A percentile compares a stretch with the other conserved stretches of the same genome.
These are phyloP conservation scores for Garcia nutans DNA, from an alignment of 345 rosid genomes.

Conservation along the genomic window DNA sequence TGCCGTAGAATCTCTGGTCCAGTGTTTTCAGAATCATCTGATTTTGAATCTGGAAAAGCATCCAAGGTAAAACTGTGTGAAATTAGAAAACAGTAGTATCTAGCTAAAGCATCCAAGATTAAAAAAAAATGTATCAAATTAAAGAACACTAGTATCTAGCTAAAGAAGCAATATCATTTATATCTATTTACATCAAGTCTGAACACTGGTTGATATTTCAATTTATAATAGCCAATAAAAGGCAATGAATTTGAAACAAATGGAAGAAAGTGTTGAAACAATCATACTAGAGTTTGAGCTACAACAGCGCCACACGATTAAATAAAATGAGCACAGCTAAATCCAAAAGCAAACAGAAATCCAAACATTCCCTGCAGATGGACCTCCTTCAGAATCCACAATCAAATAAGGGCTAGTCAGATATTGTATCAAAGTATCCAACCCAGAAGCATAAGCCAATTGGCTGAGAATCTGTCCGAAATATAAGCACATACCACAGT, in stretches of 20 bases:
- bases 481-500: neutral
- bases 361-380: neutral
- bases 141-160: conserved; percentile 2
- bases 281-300: neutral
- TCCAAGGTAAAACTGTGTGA: conserved; percentile 12
- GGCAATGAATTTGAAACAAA: neutral
- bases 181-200: conserved; percentile 2
- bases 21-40: conserved; percentile 36
- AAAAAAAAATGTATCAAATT: neutral
- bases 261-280: neutral
- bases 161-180: neutral
- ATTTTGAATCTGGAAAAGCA: conserved; percentile 48
- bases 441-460: neutral
- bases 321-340: neutral
- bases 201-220: neutral
- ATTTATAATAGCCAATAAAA: neutral
- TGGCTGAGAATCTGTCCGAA: neutral
- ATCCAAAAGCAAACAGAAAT: neutral
- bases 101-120: conserved; percentile 16
- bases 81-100: conserved; percentile 1
- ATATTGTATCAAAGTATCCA: neutral
- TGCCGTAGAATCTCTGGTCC: conserved; percentile 51
- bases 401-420: neutral
- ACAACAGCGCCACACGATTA: neutral
- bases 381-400: neutral